A percentile compares a stretch with the other conserved stretches of the same genome.
phyloP scores from a whole-genome alignment of 257 asterid species.

The Lantana camara region DNA sequence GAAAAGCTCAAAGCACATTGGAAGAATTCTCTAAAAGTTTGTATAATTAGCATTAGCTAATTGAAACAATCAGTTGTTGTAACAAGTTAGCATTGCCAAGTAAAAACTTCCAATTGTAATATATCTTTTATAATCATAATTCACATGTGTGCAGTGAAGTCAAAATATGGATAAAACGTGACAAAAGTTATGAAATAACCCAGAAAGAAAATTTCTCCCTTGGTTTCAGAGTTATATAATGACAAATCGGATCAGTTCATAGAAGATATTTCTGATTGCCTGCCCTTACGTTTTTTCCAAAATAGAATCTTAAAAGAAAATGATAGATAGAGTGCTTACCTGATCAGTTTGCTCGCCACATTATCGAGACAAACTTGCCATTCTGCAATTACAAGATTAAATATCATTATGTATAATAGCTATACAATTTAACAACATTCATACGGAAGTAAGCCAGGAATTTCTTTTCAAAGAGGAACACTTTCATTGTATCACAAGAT shows the following conservation, averaged over 20 bases:
- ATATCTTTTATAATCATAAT: no score
- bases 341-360: slow-evolving; percentile 96
- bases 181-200: slow-evolving; percentile 9
- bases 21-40: no score
- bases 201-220: neutral
- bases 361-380: slow-evolving; percentile 82
- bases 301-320: neutral
- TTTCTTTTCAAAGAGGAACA: neutral
- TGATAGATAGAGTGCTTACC: slow-evolving; percentile 43
- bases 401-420: no score
- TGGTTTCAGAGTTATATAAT: neutral
- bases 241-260: slow-evolving; percentile 10
- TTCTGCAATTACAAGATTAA: slow-evolving; percentile 53
- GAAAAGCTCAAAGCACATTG: no score
- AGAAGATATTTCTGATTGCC: neutral
- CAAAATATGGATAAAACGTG: neutral
- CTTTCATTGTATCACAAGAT: slow-evolving; percentile 1
- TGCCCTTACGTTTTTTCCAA: neutral
- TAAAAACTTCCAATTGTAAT: neutral
- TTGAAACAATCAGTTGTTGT: no score
- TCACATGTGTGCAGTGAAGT: neutral
- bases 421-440: neutral
- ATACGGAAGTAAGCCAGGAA: neutral
- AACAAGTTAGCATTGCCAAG: no score
- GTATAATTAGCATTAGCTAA: no score